These are phyloP conservation scores for Candida argentea DNA, from an alignment of 805 yeast species.

Conservation along the genomic window DNA sequence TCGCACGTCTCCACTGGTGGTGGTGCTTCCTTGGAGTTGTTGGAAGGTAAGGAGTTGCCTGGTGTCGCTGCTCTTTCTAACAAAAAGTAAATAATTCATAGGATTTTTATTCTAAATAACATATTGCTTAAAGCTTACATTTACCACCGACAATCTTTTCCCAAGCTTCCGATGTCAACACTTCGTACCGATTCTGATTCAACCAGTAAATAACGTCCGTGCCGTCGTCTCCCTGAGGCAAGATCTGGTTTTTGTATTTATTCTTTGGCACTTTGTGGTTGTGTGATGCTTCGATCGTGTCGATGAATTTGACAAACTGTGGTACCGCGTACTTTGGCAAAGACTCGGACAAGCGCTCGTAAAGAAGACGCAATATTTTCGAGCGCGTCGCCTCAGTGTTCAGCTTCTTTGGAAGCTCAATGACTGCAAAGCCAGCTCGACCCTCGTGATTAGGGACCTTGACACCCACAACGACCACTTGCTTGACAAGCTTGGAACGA, in stretches of 20 bases:
- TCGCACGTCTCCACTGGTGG: conserved; percentile 99
- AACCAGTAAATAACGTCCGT: conserved; percentile 65
- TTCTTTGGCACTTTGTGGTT: conserved; percentile 77
- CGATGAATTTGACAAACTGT: conserved; percentile 61
- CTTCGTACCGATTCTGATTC: conserved; percentile 43
- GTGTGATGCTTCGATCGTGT: conserved; percentile 52
- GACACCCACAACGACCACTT: conserved; percentile 81
- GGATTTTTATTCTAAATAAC: conserved; percentile 3
- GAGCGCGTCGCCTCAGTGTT: conserved; percentile 27
- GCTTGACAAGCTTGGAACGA: conserved; percentile 38
- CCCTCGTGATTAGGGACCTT: conserved; percentile 85
- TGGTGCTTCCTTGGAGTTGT: conserved; percentile 97
- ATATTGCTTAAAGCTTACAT: conserved; percentile 22
- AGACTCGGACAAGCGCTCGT: conserved; percentile 20
- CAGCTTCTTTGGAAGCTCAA: conserved; percentile 40
- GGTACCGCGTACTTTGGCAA: conserved; percentile 86
- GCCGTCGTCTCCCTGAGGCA: conserved; percentile 58
- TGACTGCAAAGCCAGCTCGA: conserved; percentile 82
- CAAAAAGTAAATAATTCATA: conserved; percentile 32
- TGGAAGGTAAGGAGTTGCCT: conserved; percentile 97
- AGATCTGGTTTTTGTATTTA: conserved; percentile 51
- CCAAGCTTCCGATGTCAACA: conserved; percentile 53
- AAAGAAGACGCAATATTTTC: conserved; percentile 20
- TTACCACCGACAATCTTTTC: conserved; percentile 22
- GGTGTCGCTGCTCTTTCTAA: conserved; percentile 91